Evolutionary conservation across 768 basidiomycete species (phyloP).

Genomic region (Hygrocybe punicea): DNA sequence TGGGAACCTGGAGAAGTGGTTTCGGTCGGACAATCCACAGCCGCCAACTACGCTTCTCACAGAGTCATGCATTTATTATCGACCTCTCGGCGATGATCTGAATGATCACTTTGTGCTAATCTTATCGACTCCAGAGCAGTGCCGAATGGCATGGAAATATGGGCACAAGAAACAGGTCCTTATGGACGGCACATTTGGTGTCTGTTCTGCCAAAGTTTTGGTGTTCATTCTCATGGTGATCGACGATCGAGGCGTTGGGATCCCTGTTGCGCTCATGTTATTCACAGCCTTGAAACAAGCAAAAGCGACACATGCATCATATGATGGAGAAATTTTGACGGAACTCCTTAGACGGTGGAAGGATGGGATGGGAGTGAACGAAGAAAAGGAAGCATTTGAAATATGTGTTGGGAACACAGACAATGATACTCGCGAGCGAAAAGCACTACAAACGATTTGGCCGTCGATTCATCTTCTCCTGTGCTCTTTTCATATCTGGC

Average conservation of each 20-base stretch:
- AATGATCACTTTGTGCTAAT: not conserved
- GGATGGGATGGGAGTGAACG: not conserved
- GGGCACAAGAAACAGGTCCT: too few species aligned
- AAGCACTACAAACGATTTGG: constrained; percentile 19
- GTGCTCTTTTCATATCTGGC: constrained; percentile 36
- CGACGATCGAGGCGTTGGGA: not conserved
- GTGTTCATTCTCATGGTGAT: not conserved
- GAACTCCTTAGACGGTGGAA: not conserved
- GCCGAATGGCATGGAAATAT: not conserved
- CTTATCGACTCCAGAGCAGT: not conserved
- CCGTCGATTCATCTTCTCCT: constrained; percentile 24
- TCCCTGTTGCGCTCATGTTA: not conserved
- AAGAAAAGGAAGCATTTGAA: not conserved
- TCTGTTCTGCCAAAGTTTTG: not conserved
- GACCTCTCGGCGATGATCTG: not conserved
- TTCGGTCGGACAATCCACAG: not conserved
- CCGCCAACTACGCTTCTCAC: not conserved
- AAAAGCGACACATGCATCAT: not conserved
- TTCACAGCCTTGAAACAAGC: not conserved
- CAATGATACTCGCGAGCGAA: constrained; percentile 27
- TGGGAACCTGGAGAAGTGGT: not conserved
- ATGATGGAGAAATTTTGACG: not conserved
- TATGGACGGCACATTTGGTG: not conserved
- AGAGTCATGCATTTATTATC: not conserved
- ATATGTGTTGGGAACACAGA: not conserved